Evolutionary conservation across 441 rosid genomes (phyloP).

Genomic region (Bruguiera hainesii): DNA sequence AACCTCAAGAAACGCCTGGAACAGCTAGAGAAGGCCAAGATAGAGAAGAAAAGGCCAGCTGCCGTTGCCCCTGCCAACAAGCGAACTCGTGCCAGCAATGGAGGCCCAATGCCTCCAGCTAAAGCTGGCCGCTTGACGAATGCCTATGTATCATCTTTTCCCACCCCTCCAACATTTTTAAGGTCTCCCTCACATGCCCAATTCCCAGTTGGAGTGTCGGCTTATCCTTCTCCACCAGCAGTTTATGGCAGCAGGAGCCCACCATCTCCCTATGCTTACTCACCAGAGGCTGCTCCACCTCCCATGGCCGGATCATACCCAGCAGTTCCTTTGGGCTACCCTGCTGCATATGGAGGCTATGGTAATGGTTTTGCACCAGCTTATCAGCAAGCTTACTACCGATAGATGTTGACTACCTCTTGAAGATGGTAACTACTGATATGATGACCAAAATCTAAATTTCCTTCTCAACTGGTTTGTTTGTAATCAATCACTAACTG

Average conservation of each 20-base stretch:
- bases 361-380: constrained; percentile 72
- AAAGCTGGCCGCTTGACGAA: constrained; percentile 91
- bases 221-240: constrained; percentile 67
- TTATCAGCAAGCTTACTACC: constrained; percentile 97
- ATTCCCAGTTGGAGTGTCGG: constrained; percentile 54
- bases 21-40: constrained; percentile 89
- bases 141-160: constrained; percentile 93
- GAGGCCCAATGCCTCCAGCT: constrained; percentile 99
- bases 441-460: constrained; percentile 54
- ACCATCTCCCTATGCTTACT: constrained; percentile 68
- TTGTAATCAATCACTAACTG: constrained; percentile 81
- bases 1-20: constrained; percentile 95
- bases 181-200: constrained; percentile 80
- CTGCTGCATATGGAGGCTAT: constrained; percentile 71
- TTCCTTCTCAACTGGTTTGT: constrained; percentile 52
- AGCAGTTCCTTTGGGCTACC: constrained; percentile 70
- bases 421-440: constrained; percentile 89
- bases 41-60: constrained; percentile 78
- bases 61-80: constrained; percentile 81
- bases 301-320: constrained; percentile 57
- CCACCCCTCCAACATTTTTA: constrained; percentile 64
- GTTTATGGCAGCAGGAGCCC: constrained; percentile 81
- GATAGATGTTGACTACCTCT: constrained; percentile 63
- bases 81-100: constrained; percentile 81
- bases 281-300: constrained; percentile 72